Conservation (phyloP, 805 yeast species). For the Teunomyces panamensis region DNA sequence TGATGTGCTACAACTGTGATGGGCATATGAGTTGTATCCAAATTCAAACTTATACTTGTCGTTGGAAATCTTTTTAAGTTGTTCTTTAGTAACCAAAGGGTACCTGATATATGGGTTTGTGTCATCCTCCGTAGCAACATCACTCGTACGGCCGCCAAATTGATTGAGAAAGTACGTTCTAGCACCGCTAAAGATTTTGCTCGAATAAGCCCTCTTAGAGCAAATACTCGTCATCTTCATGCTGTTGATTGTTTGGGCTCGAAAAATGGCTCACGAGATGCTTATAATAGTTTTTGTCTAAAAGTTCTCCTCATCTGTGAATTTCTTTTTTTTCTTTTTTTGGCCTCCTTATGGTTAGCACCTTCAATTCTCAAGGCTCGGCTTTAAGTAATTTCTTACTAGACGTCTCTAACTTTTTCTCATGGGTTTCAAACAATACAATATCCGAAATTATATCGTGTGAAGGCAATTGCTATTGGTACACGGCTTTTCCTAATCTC, state of each 20-base stretch:
- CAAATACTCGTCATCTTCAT: not conserved
- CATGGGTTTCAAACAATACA: no score
- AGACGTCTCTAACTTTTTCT: no score
- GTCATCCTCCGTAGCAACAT: slow-evolving; percentile 19
- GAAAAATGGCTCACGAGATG: not conserved
- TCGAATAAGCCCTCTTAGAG: not conserved
- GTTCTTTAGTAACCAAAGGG: slow-evolving; percentile 40
- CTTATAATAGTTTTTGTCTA: not conserved
- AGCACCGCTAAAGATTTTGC: slow-evolving; percentile 18
- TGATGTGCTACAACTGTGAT: slow-evolving; percentile 38
- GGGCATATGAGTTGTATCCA: slow-evolving; percentile 45
- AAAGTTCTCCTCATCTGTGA: slow-evolving; percentile 1
- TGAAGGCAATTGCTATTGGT: no score
- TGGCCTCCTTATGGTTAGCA: not conserved
- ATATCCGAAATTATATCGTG: no score
- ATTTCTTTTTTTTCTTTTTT: not conserved
- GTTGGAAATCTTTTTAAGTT: slow-evolving; percentile 32
- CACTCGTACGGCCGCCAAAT: slow-evolving; percentile 6
- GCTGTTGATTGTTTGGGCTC: not conserved
- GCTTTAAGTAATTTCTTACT: no score
- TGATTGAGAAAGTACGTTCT: slow-evolving; percentile 20
- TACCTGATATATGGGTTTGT: slow-evolving; percentile 38
- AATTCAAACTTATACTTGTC: slow-evolving; percentile 44
- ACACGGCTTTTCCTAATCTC: no score
- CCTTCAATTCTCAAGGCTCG: no score